These are phyloP conservation scores for Emiliania huxleyi DNA, from an alignment of 78 protist species.

Conservation along the genomic window DNA sequence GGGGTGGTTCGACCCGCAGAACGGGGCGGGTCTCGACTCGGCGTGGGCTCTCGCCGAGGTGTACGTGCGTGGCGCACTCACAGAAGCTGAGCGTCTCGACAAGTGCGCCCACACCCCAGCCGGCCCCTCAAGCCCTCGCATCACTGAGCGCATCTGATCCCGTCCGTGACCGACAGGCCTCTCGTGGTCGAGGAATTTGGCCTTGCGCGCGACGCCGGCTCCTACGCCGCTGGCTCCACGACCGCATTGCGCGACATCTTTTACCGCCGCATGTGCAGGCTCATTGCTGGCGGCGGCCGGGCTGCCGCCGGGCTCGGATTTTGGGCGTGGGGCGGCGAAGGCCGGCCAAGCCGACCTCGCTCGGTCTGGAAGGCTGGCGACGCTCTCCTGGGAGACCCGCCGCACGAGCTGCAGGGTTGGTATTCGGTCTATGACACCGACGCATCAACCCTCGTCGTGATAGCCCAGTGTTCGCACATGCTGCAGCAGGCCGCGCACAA, in stretches of 20 bases:
- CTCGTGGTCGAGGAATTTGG: neutral
- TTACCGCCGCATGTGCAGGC: neutral
- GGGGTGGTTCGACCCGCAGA: neutral
- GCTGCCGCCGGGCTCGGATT: neutral
- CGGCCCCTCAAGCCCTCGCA: too few relatives aligned
- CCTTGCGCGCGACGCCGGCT: neutral
- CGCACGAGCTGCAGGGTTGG: neutral
- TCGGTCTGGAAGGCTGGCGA: neutral
- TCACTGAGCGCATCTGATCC: too few relatives aligned
- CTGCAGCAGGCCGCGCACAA: too few relatives aligned
- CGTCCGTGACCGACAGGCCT: too few relatives aligned
- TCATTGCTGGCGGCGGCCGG: neutral
- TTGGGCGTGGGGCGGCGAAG: conserved; percentile 4
- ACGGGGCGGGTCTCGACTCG: neutral
- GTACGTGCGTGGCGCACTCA: neutral
- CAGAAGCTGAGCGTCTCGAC: neutral
- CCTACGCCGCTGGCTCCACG: neutral
- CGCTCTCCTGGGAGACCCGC: neutral
- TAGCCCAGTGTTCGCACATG: too few relatives aligned
- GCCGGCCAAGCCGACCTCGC: neutral
- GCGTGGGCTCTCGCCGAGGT: neutral
- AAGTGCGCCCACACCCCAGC: too few relatives aligned
- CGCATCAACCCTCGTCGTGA: neutral
- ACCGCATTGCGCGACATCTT: neutral
- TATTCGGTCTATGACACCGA: neutral